Conservation (phyloP, 371 early-diverging fungal species). For the Smittium mucronatum region DNA sequence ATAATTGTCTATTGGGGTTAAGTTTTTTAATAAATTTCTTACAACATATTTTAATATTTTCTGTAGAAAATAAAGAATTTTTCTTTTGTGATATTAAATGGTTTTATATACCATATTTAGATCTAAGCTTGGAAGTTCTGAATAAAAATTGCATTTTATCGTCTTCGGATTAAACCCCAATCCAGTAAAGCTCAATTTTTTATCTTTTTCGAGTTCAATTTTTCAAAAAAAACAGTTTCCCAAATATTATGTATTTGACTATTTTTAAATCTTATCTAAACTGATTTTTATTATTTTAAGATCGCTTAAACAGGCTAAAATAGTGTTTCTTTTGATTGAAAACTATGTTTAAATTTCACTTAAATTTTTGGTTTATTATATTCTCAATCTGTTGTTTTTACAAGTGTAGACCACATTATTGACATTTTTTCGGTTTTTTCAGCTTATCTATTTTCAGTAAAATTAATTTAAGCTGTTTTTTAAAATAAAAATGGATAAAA, state of each 20-base stretch:
- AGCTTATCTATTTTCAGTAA: background rate
- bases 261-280: background rate
- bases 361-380: background rate
- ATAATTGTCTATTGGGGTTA: background rate
- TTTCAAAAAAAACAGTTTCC: background rate
- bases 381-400: background rate
- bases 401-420: background rate
- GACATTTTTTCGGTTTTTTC: background rate
- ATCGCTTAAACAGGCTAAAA: background rate
- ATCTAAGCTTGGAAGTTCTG: background rate
- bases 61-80: too few species aligned
- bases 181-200: background rate
- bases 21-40: background rate
- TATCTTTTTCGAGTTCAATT: background rate
- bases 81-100: background rate
- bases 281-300: background rate
- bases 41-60: background rate
- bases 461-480: background rate
- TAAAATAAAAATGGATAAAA: too few species aligned
- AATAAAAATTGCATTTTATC: background rate
- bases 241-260: background rate
- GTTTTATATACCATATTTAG: background rate
- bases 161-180: background rate
- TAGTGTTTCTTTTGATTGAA: background rate
- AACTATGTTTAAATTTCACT: background rate